These are phyloP conservation scores for Nemania sp. DNA, from an alignment of 2,329 filamentous ascomycete genomes.

Conservation along the genomic window DNA sequence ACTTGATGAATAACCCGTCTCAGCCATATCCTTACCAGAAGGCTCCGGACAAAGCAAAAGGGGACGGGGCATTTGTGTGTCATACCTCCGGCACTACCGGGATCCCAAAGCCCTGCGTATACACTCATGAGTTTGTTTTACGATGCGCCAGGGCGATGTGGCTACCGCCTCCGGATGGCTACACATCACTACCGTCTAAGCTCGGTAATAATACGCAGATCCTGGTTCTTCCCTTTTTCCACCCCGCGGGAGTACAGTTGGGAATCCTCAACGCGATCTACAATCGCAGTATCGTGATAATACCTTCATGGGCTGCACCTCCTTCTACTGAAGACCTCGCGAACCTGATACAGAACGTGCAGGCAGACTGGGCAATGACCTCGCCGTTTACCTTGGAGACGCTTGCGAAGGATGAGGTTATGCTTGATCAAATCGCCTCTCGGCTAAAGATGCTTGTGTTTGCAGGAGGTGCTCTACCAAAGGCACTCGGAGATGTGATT, in stretches of 20 bases:
- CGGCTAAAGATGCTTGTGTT: no score
- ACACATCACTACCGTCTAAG: slow-evolving; percentile 14
- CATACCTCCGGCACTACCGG: slow-evolving; percentile 25
- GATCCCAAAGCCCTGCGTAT: slow-evolving; percentile 47
- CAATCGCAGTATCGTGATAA: no score
- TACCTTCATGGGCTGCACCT: no score
- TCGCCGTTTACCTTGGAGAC: no score
- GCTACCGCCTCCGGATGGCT: slow-evolving; percentile 22
- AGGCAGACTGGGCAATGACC: no score
- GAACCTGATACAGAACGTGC: no score
- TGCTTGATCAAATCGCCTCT: no score
- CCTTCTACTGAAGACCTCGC: no score
- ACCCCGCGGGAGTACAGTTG: slow-evolving; percentile 19
- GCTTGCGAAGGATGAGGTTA: no score
- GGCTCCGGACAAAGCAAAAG: slow-evolving; percentile 9
- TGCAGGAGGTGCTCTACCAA: no score
- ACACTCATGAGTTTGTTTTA: slow-evolving; percentile 37
- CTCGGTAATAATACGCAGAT: slow-evolving; percentile 8
- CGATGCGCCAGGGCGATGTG: slow-evolving; percentile 18
- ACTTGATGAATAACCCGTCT: slow-evolving; percentile 13
- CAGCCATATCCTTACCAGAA: slow-evolving; percentile 8
- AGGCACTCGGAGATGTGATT: no score
- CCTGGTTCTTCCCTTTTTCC: slow-evolving; percentile 43
- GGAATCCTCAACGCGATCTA: no score
- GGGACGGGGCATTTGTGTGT: slow-evolving; percentile 20